Evolutionary conservation across 2,329 filamentous ascomycete genomes (phyloP).

Genomic region (Sporothrix inflata): DNA sequence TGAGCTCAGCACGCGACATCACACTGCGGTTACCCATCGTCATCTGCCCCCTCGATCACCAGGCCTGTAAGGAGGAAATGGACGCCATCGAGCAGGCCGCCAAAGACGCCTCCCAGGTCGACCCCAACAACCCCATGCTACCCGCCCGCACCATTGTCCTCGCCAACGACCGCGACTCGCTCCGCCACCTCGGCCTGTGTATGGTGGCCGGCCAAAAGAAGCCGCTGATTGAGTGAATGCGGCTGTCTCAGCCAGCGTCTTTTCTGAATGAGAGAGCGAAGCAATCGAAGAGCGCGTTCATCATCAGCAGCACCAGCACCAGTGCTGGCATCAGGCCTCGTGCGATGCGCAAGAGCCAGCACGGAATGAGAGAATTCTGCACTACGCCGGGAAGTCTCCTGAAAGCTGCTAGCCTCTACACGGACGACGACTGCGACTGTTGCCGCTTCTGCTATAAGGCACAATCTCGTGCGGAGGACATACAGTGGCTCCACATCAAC

Average conservation of each 20-base stretch:
- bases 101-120: constrained; percentile 85
- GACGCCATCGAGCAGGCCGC: constrained; percentile 96
- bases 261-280: too few relatives aligned
- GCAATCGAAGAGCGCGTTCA: too few relatives aligned
- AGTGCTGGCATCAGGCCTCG: too few relatives aligned
- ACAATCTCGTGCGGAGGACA: neutral
- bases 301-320: too few relatives aligned
- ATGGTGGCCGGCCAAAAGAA: constrained; percentile 67
- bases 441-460: too few relatives aligned
- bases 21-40: constrained; percentile 88
- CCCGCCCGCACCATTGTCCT: constrained; percentile 82
- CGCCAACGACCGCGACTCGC: constrained; percentile 70
- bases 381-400: too few relatives aligned
- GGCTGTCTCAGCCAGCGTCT: too few relatives aligned
- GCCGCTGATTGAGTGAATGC: constrained; percentile 61
- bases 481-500: neutral
- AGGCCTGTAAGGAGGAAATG: constrained; percentile 97
- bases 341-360: too few relatives aligned
- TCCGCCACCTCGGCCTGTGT: constrained; percentile 65
- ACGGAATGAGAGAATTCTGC: too few relatives aligned
- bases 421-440: too few relatives aligned
- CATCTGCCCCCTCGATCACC: constrained; percentile 92
- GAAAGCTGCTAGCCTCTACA: neutral
- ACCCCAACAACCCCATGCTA: constrained; percentile 89
- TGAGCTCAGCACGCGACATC: constrained; percentile 88